A percentile compares a stretch with the other conserved stretches of the same genome.
Conservation (phyloP, 495 filamentous ascomycete genomes). For the Pseudomonodictys pantanalensis region DNA sequence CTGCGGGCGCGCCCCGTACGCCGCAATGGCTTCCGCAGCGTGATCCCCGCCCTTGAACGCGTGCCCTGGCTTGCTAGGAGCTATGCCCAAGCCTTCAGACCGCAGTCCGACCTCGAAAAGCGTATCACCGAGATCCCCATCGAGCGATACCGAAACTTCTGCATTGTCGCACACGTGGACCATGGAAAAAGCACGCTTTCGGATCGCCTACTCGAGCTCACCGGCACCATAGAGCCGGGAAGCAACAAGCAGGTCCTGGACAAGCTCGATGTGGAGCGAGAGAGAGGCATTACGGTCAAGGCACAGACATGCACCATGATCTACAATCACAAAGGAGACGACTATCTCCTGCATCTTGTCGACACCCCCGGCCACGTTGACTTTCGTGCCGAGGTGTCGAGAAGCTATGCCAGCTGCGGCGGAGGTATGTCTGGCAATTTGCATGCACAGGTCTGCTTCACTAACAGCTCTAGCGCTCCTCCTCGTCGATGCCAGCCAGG, state of each 20-base stretch:
- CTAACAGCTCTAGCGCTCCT: slow-evolving; percentile 59
- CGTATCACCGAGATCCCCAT: slow-evolving; percentile 86
- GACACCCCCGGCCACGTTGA: slow-evolving; percentile 98
- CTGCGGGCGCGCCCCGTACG: slow-evolving; percentile 29
- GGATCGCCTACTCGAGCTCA: slow-evolving; percentile 89
- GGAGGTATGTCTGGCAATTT: slow-evolving; percentile 45
- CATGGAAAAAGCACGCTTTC: slow-evolving; percentile 96
- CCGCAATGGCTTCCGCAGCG: slow-evolving; percentile 12
- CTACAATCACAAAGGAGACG: slow-evolving; percentile 77
- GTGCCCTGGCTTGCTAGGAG: slow-evolving; percentile 46
- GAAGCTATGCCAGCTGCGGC: slow-evolving; percentile 92
- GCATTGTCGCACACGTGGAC: slow-evolving; percentile 98
- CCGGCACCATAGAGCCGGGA: slow-evolving; percentile 84
- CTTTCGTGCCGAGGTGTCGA: slow-evolving; percentile 90
- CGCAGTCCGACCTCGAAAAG: slow-evolving; percentile 62
- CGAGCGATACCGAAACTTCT: slow-evolving; percentile 91
- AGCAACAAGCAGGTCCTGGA: slow-evolving; percentile 94
- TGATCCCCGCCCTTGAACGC: slow-evolving; percentile 31
- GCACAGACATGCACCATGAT: slow-evolving; percentile 98
- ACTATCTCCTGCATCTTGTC: slow-evolving; percentile 91
- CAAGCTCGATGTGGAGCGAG: slow-evolving; percentile 93
- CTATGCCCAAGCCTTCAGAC: slow-evolving; percentile 42
- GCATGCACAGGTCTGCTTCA: neutral
- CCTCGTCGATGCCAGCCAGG: slow-evolving; percentile 90
- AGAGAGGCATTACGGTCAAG: slow-evolving; percentile 96